Evolutionary conservation across 2,329 filamentous ascomycete genomes (phyloP).

Genomic region (Aspergillus brunneoviolaceus): DNA sequence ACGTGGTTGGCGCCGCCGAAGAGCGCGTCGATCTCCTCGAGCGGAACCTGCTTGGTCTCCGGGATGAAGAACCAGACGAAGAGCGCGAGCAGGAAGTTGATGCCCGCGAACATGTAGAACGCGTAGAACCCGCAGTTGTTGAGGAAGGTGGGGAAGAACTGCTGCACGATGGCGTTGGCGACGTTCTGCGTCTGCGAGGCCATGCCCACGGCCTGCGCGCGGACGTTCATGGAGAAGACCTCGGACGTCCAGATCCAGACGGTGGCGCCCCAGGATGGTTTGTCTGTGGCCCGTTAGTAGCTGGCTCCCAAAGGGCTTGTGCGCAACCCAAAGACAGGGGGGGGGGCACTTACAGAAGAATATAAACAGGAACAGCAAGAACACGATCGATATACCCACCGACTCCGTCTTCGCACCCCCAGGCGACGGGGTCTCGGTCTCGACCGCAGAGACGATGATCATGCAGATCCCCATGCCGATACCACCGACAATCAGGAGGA

Average conservation of each 20-base stretch:
- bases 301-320: not conserved
- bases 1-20: conserved; percentile 41
- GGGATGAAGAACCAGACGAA: conserved; percentile 55
- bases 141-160: conserved; percentile 69
- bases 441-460: conserved; percentile 62
- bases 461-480: conserved; percentile 70
- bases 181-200: conserved; percentile 62
- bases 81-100: conserved; percentile 50
- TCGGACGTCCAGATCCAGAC: conserved; percentile 72
- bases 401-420: conserved; percentile 56
- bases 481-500: conserved; percentile 67
- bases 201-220: conserved; percentile 69
- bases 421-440: conserved; percentile 56
- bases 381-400: conserved; percentile 67
- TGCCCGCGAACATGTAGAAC: conserved; percentile 57
- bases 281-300: conserved; percentile 47
- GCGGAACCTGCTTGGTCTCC: conserved; percentile 49
- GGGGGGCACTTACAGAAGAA: conserved; percentile 38
- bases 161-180: conserved; percentile 66
- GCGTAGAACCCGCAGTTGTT: conserved; percentile 57
- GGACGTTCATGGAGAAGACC: conserved; percentile 70
- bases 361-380: conserved; percentile 65
- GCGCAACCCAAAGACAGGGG: too few species aligned
- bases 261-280: conserved; percentile 68
- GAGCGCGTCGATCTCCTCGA: conserved; percentile 41